Conservation (phyloP, 2,329 filamentous ascomycete species). For the Lasiodiplodia sp. region DNA sequence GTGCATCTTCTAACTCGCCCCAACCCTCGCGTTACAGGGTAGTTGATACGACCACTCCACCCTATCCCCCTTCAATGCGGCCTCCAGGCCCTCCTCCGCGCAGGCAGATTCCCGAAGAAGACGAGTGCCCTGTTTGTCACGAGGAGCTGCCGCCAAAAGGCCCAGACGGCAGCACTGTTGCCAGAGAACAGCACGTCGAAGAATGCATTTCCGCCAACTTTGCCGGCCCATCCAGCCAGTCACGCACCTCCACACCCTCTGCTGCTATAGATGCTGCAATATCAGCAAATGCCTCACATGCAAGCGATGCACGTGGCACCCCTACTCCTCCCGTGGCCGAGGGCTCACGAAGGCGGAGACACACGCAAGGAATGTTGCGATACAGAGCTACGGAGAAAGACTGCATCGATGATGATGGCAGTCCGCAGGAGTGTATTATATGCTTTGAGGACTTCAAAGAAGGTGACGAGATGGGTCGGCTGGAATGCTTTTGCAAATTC, state of each 20-base stretch:
- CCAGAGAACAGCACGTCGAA: conserved; percentile 54
- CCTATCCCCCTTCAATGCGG: conserved; percentile 32
- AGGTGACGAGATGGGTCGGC: conserved; percentile 64
- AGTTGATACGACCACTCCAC: conserved; percentile 12
- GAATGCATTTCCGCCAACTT: conserved; percentile 48
- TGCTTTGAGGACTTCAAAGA: conserved; percentile 70
- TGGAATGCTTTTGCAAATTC: conserved; percentile 71
- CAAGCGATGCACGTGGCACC: background rate
- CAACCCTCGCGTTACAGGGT: conserved; percentile 28
- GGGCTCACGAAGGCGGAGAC: conserved; percentile 16
- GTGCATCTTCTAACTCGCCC: conserved; percentile 24
- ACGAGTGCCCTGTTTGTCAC: conserved; percentile 81
- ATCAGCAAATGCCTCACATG: background rate
- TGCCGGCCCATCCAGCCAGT: conserved; percentile 14
- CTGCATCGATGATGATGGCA: conserved; percentile 61
- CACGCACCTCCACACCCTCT: conserved; percentile 13
- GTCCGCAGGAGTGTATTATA: conserved; percentile 66
- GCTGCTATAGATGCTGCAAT: conserved; percentile 15
- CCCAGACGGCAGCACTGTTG: conserved; percentile 46
- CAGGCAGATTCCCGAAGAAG: conserved; percentile 65
- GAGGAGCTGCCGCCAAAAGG: conserved; percentile 68
- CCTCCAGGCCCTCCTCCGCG: conserved; percentile 31
- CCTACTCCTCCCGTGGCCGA: conserved; percentile 16
- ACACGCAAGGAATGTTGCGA: conserved; percentile 51
- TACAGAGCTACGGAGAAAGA: conserved; percentile 70